These are phyloP conservation scores for Geotrichum reessii DNA, from an alignment of 1,139 yeast species.

Conservation along the genomic window DNA sequence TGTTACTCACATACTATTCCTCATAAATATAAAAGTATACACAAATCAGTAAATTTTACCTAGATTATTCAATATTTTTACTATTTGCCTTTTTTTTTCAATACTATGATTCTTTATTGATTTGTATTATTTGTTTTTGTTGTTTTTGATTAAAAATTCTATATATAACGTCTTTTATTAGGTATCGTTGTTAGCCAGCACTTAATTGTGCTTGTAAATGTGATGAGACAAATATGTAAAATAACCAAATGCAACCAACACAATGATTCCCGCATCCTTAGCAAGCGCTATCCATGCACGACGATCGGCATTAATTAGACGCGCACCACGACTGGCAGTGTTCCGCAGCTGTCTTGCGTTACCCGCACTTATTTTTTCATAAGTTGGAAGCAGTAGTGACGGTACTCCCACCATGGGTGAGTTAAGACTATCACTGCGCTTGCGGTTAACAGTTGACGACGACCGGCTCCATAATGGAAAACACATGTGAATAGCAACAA, in stretches of 20 bases:
- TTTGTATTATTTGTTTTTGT: too few species aligned
- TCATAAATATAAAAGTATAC: too few species aligned
- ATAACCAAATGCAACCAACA: neutral
- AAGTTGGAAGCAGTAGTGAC: neutral
- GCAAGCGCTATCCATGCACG: conserved; percentile 8
- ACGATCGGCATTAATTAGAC: neutral
- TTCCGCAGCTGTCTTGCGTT: neutral
- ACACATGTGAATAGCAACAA: conserved; percentile 18
- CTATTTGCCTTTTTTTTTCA: too few species aligned
- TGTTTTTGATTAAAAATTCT: too few species aligned
- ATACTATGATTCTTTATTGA: too few species aligned
- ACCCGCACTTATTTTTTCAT: neutral
- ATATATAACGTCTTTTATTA: neutral
- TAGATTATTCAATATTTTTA: too few species aligned
- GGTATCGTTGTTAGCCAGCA: neutral
- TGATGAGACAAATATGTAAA: conserved; percentile 11
- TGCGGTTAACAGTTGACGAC: neutral
- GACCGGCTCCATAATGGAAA: neutral
- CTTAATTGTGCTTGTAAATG: conserved; percentile 11
- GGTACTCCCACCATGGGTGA: neutral
- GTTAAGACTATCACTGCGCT: neutral
- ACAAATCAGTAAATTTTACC: too few species aligned
- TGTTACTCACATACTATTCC: too few species aligned
- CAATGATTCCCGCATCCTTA: conserved; percentile 10
- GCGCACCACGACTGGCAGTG: neutral